Evolutionary conservation across 2,329 filamentous ascomycete genomes (phyloP).

Genomic region (Aspergillus sp.): DNA sequence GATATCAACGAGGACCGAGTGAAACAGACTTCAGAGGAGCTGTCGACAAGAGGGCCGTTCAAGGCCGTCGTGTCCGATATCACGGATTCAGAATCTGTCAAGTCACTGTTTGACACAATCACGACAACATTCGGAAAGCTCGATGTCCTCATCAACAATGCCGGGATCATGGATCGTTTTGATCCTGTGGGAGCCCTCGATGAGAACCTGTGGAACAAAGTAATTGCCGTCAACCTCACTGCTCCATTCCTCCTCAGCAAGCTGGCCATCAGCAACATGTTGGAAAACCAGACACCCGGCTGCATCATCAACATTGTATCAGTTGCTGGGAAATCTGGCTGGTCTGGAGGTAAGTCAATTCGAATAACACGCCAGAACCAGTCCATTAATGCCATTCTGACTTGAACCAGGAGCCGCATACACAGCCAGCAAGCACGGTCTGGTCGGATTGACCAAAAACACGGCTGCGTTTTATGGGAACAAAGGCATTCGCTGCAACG

Average conservation of each 20-base stretch:
- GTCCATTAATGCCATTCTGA: background rate
- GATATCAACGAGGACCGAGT: constrained; percentile 30
- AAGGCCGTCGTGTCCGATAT: constrained; percentile 33
- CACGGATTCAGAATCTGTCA: constrained; percentile 29
- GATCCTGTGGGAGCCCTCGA: constrained; percentile 48
- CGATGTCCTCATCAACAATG: constrained; percentile 57
- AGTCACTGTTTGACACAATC: constrained; percentile 32
- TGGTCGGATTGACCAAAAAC: constrained; percentile 53
- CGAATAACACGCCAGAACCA: background rate
- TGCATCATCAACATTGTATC: constrained; percentile 52
- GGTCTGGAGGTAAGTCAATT: constrained; percentile 32
- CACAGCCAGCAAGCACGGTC: constrained; percentile 51
- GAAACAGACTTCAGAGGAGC: constrained; percentile 14
- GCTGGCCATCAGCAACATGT: constrained; percentile 46
- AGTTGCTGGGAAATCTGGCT: constrained; percentile 42
- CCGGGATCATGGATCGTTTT: constrained; percentile 55
- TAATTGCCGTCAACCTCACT: constrained; percentile 55
- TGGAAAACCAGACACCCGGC: constrained; percentile 35
- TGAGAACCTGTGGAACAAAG: constrained; percentile 47
- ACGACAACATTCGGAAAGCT: constrained; percentile 38
- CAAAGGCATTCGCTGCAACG: constrained; percentile 51
- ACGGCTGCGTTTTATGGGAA: constrained; percentile 53
- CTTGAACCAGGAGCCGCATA: constrained; percentile 42
- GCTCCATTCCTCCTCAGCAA: constrained; percentile 51
- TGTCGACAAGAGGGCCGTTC: constrained; percentile 15